Conservation (phyloP, 2,329 filamentous ascomycete species). For the Lizonia empirigonia region DNA sequence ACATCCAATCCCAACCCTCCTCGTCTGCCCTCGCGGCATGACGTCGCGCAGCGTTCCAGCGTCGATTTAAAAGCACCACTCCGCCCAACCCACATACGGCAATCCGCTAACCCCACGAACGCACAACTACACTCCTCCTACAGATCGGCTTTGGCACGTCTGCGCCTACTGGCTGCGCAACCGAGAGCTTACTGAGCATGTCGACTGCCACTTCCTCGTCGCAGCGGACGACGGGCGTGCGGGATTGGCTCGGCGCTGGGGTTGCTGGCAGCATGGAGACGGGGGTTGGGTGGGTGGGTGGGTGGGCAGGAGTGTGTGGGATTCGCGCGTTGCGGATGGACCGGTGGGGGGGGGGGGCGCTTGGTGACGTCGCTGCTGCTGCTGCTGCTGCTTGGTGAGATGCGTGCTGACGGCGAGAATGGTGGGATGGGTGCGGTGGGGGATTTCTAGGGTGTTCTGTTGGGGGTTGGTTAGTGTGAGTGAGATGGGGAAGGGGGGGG, state of each 20-base stretch:
- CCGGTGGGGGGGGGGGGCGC: too few relatives aligned
- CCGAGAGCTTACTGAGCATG: constrained; percentile 9
- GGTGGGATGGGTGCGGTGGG: background rate
- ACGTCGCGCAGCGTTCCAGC: constrained; percentile 1
- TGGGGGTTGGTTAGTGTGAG: background rate
- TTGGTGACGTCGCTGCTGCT: too few relatives aligned
- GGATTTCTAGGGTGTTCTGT: background rate
- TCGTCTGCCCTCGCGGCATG: too few relatives aligned
- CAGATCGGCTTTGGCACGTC: too few relatives aligned
- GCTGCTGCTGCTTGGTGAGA: constrained; percentile 7
- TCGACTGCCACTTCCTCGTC: background rate
- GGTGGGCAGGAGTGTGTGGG: too few relatives aligned
- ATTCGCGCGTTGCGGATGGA: too few relatives aligned
- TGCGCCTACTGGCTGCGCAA: background rate
- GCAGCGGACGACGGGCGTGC: constrained; percentile 1
- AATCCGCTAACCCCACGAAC: background rate
- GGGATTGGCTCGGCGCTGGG: background rate
- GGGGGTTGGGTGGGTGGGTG: too few relatives aligned
- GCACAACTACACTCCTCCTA: too few relatives aligned
- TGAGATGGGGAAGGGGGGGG: background rate
- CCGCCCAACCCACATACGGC: background rate
- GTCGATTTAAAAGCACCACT: constrained; percentile 10
- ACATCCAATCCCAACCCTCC: background rate
- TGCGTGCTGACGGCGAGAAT: constrained; percentile 6
- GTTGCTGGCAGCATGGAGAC: too few relatives aligned